Evolutionary conservation across 148 eudicot genomes (phyloP), one percentile per base, ranked within the genome.

Genomic region (Chenopodium suecicum): DNA sequence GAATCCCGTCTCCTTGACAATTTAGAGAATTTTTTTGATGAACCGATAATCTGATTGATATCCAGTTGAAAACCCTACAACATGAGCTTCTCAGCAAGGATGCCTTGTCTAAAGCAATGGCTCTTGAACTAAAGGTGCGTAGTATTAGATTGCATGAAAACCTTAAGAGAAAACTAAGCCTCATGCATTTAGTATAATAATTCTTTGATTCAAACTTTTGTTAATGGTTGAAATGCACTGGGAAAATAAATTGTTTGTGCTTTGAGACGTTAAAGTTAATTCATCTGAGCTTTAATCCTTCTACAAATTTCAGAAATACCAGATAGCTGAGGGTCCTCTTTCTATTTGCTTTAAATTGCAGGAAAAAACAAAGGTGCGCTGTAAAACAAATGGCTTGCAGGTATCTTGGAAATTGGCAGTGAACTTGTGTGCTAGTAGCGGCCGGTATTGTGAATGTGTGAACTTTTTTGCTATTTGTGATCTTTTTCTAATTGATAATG

Each of bases 81-180:
- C 96, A 92, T 80, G 92, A 92, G 74, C 84, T 87, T 70, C 74
- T 44, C 22, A 88, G 92, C 85, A 92, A 86, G 84, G 88, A 91
- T 74, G 93, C 89, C 56, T 75, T 91, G 80, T 86, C 86, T 66
- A 92, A 90, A 82, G 82, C 90, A 23, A 87, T 83, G 88, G 81
- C 71, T 41, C 62, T 58, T 17, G 89, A 89, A 71, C 78, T 83
- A 23, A 80, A 91, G 94, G 93, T 89, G 44, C 50, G 77, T 68
- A 31, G 48, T 84, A 62, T 76, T 10, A 37, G 29, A 75, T 54
- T 46, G 37, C 54, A 23, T 69, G 41, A 52, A 68, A 41, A 41
- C 2, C 22, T 27, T 7, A n/a, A 20, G n/a, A 52, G 32, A 17
- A 44, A 44, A 72, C 44, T 23, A 47, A 25, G 16, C 41, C 27